Evolutionary conservation across 2,329 filamentous ascomycete species (phyloP).

Genomic region (Grosmannia huntii): DNA sequence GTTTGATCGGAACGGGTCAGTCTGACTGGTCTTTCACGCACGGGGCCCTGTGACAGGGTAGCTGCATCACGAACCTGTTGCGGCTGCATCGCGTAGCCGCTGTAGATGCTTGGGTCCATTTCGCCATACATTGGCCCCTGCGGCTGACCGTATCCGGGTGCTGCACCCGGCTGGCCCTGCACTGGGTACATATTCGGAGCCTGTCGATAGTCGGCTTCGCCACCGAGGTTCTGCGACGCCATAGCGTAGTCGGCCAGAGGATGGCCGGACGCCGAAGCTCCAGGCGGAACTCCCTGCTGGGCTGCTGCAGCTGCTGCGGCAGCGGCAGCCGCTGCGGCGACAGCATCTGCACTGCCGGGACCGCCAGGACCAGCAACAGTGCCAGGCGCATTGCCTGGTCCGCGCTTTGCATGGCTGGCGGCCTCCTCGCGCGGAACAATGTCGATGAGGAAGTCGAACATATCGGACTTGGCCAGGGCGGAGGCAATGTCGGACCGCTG

Average conservation of each 20-base stretch:
- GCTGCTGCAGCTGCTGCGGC: slow-evolving; percentile 18
- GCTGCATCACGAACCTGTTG: slow-evolving; percentile 55
- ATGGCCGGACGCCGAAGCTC: slow-evolving; percentile 38
- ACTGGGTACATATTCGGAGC: slow-evolving; percentile 71
- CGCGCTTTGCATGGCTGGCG: slow-evolving; percentile 68
- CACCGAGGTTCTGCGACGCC: slow-evolving; percentile 47
- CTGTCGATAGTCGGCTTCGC: slow-evolving; percentile 68
- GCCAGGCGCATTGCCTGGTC: slow-evolving; percentile 30
- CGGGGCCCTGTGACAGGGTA: not conserved
- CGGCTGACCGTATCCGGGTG: slow-evolving; percentile 62
- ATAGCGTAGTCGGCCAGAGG: slow-evolving; percentile 48
- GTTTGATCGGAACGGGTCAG: not conserved
- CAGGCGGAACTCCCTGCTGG: slow-evolving; percentile 31
- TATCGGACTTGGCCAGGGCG: slow-evolving; percentile 91
- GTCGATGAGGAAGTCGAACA: slow-evolving; percentile 99
- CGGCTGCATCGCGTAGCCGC: slow-evolving; percentile 65
- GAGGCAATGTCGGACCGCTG: slow-evolving; percentile 95
- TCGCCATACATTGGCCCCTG: slow-evolving; percentile 70
- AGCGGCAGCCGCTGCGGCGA: slow-evolving; percentile 9
- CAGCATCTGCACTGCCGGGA: slow-evolving; percentile 1
- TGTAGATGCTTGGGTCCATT: slow-evolving; percentile 68
- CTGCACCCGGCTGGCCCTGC: slow-evolving; percentile 61
- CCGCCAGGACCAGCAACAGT: slow-evolving; percentile 19
- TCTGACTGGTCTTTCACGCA: not conserved
- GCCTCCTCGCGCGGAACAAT: slow-evolving; percentile 96